phyloP scores from a whole-genome alignment of 2,329 filamentous ascomycete species.

The Microsporum audouinii region DNA sequence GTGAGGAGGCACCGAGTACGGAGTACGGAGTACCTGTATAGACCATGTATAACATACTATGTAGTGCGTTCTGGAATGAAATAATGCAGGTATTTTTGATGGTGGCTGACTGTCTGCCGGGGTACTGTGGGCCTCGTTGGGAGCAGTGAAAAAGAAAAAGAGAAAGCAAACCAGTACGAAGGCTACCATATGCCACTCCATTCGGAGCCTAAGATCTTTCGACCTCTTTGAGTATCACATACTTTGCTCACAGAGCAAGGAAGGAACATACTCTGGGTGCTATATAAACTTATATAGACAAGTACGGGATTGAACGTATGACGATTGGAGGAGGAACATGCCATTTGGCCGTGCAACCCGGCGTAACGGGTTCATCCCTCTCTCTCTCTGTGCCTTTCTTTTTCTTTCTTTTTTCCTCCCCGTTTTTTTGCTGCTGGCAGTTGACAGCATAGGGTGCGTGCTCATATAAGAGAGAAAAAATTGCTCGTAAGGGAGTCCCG shows the following conservation, averaged over 20 bases:
- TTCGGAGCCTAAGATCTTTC: background rate
- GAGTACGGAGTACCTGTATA: background rate
- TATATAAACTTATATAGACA: background rate
- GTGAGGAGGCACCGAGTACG: background rate
- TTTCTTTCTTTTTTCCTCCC: background rate
- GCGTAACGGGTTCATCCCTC: background rate
- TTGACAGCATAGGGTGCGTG: background rate
- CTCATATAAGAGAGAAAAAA: background rate
- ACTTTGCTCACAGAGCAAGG: no score
- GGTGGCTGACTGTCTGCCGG: background rate
- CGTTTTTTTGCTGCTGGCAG: background rate
- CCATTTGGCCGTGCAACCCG: background rate
- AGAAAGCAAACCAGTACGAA: background rate
- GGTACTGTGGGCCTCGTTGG: background rate
- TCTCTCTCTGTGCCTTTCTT: background rate
- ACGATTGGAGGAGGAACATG: background rate
- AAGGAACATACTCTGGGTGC: background rate
- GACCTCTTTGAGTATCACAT: background rate
- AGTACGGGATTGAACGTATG: background rate
- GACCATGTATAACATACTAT: background rate
- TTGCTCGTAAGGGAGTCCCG: background rate
- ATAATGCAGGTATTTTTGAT: background rate
- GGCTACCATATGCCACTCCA: background rate
- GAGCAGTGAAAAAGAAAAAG: background rate
- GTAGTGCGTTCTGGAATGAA: background rate